These are phyloP conservation scores for Microdochium trichocladiopsis DNA, from an alignment of 2,329 filamentous ascomycete species.

Conservation along the genomic window DNA sequence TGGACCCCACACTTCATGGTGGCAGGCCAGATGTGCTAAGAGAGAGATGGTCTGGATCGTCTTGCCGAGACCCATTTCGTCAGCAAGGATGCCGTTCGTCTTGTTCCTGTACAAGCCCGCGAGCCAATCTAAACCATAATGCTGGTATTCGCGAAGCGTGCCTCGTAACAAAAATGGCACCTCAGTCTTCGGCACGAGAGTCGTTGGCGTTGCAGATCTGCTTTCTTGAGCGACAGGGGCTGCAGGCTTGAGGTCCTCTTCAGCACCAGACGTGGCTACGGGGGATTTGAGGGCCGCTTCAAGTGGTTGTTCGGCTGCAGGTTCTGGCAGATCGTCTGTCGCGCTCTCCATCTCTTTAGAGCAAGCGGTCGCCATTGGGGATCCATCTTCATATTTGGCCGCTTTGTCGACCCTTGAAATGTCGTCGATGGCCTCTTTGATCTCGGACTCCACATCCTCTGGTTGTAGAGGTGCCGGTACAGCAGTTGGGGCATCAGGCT, in stretches of 20 bases:
- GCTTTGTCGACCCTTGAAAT: slow-evolving; percentile 4
- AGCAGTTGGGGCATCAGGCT: slow-evolving; percentile 7
- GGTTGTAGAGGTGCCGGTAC: slow-evolving; percentile 10
- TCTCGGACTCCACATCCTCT: slow-evolving; percentile 14
- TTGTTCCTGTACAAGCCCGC: slow-evolving; percentile 85
- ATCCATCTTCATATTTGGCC: background rate
- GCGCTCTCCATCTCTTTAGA: too few species aligned
- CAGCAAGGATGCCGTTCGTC: slow-evolving; percentile 92
- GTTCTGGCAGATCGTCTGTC: too few species aligned
- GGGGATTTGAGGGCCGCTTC: too few species aligned
- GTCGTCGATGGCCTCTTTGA: slow-evolving; percentile 13
- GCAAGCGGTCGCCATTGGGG: too few species aligned
- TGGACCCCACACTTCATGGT: slow-evolving; percentile 89
- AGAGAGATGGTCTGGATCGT: slow-evolving; percentile 97
- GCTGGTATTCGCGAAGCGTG: slow-evolving; percentile 89
- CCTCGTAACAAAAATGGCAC: slow-evolving; percentile 81
- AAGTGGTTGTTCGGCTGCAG: too few species aligned
- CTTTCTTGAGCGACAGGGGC: slow-evolving; percentile 25
- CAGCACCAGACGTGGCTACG: slow-evolving; percentile 14
- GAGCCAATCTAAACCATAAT: slow-evolving; percentile 95
- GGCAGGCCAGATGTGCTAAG: slow-evolving; percentile 83
- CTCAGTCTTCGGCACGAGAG: slow-evolving; percentile 52
- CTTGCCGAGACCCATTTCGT: slow-evolving; percentile 98
- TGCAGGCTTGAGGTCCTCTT: slow-evolving; percentile 34
- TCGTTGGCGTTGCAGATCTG: slow-evolving; percentile 25